Conservation (phyloP, 1,284 basidiomycete species). For the Melampsora larici-populina region DNA sequence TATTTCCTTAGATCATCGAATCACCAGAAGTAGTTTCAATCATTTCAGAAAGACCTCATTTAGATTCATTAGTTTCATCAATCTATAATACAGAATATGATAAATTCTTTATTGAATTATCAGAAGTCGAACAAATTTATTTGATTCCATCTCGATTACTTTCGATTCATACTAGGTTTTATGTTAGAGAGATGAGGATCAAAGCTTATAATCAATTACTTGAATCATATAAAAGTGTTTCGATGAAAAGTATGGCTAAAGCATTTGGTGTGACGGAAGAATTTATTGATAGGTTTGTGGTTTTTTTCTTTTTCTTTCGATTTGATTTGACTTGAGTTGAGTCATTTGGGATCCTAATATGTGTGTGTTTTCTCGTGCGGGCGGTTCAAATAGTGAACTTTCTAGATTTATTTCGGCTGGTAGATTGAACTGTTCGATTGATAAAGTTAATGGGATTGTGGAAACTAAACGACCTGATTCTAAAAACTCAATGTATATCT, state of each 20-base stretch:
- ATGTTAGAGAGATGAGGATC: constrained; percentile 94
- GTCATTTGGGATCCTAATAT: too few species aligned
- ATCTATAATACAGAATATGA: constrained; percentile 92
- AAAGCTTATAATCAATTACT: constrained; percentile 88
- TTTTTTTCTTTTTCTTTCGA: constrained; percentile 45
- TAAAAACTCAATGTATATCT: constrained; percentile 87
- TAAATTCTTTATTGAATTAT: constrained; percentile 72
- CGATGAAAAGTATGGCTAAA: constrained; percentile 75
- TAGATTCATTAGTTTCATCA: constrained; percentile 58
- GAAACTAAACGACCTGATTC: constrained; percentile 77
- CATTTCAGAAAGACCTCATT: constrained; percentile 57
- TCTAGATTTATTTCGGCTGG: constrained; percentile 88
- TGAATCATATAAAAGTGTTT: constrained; percentile 85
- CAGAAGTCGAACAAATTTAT: constrained; percentile 80
- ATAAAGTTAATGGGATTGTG: constrained; percentile 88
- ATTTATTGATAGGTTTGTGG: constrained; percentile 81
- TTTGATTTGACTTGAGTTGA: constrained; percentile 19
- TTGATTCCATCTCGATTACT: constrained; percentile 82
- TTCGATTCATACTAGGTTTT: constrained; percentile 80
- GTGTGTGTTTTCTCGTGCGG: too few species aligned
- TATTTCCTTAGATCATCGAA: constrained; percentile 57
- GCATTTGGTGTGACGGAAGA: constrained; percentile 87
- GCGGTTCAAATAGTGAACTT: constrained; percentile 80
- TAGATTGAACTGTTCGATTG: constrained; percentile 84
- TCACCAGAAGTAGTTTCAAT: constrained; percentile 60